These are phyloP conservation scores for Colletotrichum sublineola DNA, from an alignment of 2,329 filamentous ascomycete species.

Conservation along the genomic window DNA sequence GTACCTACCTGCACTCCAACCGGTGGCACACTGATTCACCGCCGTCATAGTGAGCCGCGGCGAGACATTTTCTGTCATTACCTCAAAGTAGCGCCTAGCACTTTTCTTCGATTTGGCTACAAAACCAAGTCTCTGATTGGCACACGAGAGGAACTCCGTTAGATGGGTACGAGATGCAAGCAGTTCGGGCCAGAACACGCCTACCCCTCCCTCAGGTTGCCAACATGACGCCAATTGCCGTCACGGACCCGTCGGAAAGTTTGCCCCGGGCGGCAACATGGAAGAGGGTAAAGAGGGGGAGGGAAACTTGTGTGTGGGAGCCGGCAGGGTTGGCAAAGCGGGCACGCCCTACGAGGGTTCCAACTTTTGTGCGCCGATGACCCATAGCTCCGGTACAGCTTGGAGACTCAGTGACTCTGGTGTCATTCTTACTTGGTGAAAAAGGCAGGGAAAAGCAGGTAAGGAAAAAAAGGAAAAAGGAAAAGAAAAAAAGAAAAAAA, in stretches of 20 bases:
- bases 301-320: slow-evolving; percentile 1
- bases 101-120: neutral
- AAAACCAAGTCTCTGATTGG: slow-evolving; percentile 18
- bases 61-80: neutral
- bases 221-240: slow-evolving; percentile 37
- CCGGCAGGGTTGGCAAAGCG: slow-evolving; percentile 19
- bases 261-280: slow-evolving; percentile 9
- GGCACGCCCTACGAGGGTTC: slow-evolving; percentile 1
- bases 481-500: slow-evolving; percentile 29
- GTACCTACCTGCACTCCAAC: neutral
- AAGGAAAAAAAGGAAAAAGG: slow-evolving; percentile 16
- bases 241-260: slow-evolving; percentile 25
- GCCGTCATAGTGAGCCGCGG: slow-evolving; percentile 17
- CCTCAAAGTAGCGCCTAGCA: slow-evolving; percentile 27
- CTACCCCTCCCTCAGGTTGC: slow-evolving; percentile 22
- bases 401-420: neutral
- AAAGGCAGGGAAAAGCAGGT: neutral
- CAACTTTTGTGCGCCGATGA: slow-evolving; percentile 4
- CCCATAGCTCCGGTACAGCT: slow-evolving; percentile 1
- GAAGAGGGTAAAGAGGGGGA: slow-evolving; percentile 4
- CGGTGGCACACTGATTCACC: slow-evolving; percentile 16
- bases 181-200: slow-evolving; percentile 33
- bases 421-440: slow-evolving; percentile 11
- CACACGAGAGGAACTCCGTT: neutral
- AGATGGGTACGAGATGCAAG: slow-evolving; percentile 28